Conservation (phyloP, 257 asterid species). For the Plantago ovata region DNA sequence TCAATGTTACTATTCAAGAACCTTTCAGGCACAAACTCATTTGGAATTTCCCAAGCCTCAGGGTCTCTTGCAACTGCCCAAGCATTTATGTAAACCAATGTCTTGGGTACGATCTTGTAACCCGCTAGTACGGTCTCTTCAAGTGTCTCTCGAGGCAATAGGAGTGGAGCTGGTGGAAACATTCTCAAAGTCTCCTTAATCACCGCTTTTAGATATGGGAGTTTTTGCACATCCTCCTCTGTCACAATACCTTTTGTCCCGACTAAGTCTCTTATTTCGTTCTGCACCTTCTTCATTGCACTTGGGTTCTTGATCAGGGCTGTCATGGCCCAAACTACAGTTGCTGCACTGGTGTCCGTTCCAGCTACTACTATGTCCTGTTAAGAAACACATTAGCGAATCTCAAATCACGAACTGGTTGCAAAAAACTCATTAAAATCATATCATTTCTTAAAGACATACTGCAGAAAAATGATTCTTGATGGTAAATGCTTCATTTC, state of each 20-base stretch:
- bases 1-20: background rate
- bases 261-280: background rate
- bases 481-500: too few species aligned
- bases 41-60: background rate
- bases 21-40: background rate
- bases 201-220: background rate
- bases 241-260: background rate
- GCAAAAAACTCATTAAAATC: background rate
- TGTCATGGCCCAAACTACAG: background rate
- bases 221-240: background rate
- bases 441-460: background rate
- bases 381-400: background rate
- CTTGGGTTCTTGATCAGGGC: constrained; percentile 5
- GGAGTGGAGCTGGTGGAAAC: background rate
- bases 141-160: background rate
- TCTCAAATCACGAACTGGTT: background rate
- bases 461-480: background rate
- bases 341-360: background rate
- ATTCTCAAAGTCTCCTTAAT: background rate
- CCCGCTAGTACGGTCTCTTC: background rate
- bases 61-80: constrained; percentile 8
- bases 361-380: background rate
- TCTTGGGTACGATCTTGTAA: background rate
- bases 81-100: background rate
- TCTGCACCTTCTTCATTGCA: background rate